Conservation (phyloP, 495 filamentous ascomycete species). For the Neurospora sp. region DNA sequence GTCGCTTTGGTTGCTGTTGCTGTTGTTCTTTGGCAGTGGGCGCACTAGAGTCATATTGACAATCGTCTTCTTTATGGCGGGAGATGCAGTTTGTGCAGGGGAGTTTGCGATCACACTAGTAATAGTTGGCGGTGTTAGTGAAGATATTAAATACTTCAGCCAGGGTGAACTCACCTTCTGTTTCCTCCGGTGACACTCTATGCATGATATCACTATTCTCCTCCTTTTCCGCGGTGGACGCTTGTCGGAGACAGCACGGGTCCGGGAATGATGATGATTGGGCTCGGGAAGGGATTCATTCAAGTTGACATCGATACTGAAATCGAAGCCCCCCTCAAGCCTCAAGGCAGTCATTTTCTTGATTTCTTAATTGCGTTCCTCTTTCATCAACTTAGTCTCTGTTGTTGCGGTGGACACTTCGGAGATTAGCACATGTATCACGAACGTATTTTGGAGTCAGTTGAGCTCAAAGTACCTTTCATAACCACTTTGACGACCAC, state of each 20-base stretch:
- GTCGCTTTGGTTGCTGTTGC: slow-evolving; percentile 8
- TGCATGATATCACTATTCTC: slow-evolving; percentile 51
- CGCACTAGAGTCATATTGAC: slow-evolving; percentile 42
- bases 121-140: neutral
- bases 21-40: slow-evolving; percentile 30
- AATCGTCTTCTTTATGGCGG: slow-evolving; percentile 38
- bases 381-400: neutral
- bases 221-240: slow-evolving; percentile 43
- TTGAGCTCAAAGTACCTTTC: neutral
- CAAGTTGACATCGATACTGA: neutral
- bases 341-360: neutral
- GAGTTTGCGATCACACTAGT: slow-evolving; percentile 48
- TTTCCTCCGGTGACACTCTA: slow-evolving; percentile 53
- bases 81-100: slow-evolving; percentile 54
- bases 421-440: neutral
- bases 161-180: slow-evolving; percentile 39
- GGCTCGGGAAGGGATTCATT: neutral
- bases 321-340: neutral
- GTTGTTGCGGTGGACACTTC: neutral
- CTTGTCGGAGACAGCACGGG: slow-evolving; percentile 10
- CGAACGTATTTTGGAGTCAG: neutral
- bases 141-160: neutral
- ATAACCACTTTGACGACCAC: neutral
- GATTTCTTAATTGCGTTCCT: neutral
- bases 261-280: neutral